Base-by-base conservation (phyloP, 2,329 filamentous ascomycete species). In the Aplosporella prunicola region DNA sequence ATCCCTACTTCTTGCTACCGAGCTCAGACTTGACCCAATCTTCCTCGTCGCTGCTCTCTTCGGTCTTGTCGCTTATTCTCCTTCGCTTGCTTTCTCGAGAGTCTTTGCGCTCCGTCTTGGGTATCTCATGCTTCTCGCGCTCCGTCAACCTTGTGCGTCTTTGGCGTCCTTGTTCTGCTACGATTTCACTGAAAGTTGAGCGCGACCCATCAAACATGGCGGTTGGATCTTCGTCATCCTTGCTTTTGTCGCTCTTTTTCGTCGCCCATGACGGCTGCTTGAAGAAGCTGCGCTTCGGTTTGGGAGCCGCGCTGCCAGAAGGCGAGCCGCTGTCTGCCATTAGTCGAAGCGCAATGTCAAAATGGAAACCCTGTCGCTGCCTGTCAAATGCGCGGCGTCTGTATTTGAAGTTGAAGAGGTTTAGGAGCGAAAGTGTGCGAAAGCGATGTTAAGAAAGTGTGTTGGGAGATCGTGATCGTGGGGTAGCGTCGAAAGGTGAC, bases 211-310 rank as follows among this genome's bases (percentile, higher is more conserved):
- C 64, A 46, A 69, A 69, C 18, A 68, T 55, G 45, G 61, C 54
- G 20, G 51, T 51, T 16, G 58, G 43, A 18, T 42, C 33, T n/a
- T n/a, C n/a, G 34, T 41, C 26, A 5, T 27, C 23, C 10, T 34
- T 32, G 10, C 11, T 14, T 9, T 32, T 23, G 15, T 27, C 22
- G 16, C 9, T n/a, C n/a, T n/a, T 51, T 17, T 51, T 55, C n/a
- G 52, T 51, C 27, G 68, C 64, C 65, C 68, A 71, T 15, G 62
- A 55, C 31, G 71, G 66, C 45, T 70, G 72, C 34, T 69, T 75
- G 57, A 78, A 78, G 13, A 75, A 62, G 1, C 66, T 66, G 25
- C 63, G 62, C 59, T 64, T 67, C 6, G 28, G 34, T 41, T 56
- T 61, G 46, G 56, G 48, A 45, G 57, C 47, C 6, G 30, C 32